Evolutionary conservation across 495 filamentous ascomycete genomes (phyloP), one percentile per base, ranked within the genome.

Genomic region (Hypoxylon lienhwacheense): DNA sequence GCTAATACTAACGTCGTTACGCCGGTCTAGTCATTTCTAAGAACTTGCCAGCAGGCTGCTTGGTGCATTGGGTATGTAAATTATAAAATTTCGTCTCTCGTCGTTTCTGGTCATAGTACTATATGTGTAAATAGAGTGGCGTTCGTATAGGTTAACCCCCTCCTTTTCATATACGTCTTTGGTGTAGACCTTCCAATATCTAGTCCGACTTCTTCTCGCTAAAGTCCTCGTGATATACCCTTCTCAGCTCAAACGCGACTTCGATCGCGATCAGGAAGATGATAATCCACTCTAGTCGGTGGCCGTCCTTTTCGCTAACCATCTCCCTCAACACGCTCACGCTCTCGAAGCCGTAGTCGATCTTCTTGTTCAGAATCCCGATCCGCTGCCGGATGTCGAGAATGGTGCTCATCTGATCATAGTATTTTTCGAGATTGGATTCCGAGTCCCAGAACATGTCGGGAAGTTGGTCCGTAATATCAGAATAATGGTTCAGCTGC

Each of bases 261-360:
- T 98, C 93, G 29, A 97, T 86, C 0, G 88, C 81, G 70, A 98
- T 98, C 48, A 98, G 77, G 5, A 86, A 79, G 63, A 98, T 98
- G 61, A 98, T 97, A 66, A 95, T 91, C 91, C 90, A 95, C 72
- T 97, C 93, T n/a, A 98, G 71, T 31, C 88, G 74, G 10, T 91
- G 81, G 7, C 88, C 85, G 69, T 97, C 89, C 55, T 84, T 87
- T 74, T 97, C 92, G 67, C 91, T 96, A 53, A 95, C 75, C 63
- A 88, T 85, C 50, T 96, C 88, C 48, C 95, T 79, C 11, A 97
- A 74, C 8, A 97, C 91, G 54, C 78, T 88, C 7, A 93, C 92
- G 63, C 97, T 97, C 66, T 97, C 93, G 62, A 90, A 88, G 0
- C 91, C 93, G 73, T 97, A 97, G 64, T 96, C 92, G 83, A 98